Evolutionary conservation across 352 stramenopile species (phyloP), one percentile per base, ranked within the genome.

Genomic region (Globisporangium abappressorium): DNA sequence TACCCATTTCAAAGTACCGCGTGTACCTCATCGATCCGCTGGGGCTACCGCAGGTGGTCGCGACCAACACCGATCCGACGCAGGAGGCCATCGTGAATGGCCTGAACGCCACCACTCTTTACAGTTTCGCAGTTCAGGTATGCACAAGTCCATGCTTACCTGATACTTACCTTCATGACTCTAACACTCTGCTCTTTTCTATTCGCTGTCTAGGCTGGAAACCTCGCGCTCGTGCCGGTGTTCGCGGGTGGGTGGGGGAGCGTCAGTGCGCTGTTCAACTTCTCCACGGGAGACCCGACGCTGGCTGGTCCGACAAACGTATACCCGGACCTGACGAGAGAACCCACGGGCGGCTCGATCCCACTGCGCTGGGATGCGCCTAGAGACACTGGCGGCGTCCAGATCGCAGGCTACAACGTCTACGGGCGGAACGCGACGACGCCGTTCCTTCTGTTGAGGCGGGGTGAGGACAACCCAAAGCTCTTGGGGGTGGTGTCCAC

Each of bases 1-100:
- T 89, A 15, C 55, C 71, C 2, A 81, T 92, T 28, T 82, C 62
- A 5, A 90, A 90, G 6, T 92, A 91, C 55, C 79, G 81, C 8
- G 57, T 92, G 28, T 84, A 87, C 38, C 57, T 68, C 1, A 47
- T 78, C 18, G 61, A 69, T 22, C 24, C 34, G 1, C 14, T 60
- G 1, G 74, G 59, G 0, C 12, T 66, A 12, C 66, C n/a, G 14
- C 62, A 79, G 43, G 34, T 82, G 18, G 57, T 57, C 7, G 22
- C 24, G 15, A 70, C 68, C 26, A 79, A 70, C 38, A 58, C 57
- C 15, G 22, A 74, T 1, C 46, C 65, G 18, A 53, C 65, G n/a
- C 51, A 64, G 3, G 53, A 70, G 20, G 70, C 64, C 34, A 68
- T 38, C 0, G 51, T 80, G n/a, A 75, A 73, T 34, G 33, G 64